Evolutionary conservation across 441 rosid genomes (phyloP).

Genomic region (Brassica balearica): DNA sequence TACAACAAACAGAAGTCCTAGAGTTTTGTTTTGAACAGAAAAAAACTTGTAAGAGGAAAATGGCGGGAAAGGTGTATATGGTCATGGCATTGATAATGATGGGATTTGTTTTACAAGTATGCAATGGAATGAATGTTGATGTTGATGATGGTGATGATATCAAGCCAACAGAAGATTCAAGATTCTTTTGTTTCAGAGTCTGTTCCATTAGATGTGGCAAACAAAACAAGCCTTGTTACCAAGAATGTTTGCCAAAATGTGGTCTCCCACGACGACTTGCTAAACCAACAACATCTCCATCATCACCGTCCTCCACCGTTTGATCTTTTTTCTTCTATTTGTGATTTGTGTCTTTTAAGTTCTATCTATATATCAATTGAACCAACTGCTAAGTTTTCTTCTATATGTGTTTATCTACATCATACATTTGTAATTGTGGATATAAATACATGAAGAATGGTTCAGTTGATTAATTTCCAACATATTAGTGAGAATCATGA

Average conservation of each 20-base stretch:
- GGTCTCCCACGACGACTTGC: slow-evolving; percentile 24
- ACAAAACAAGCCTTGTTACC: slow-evolving; percentile 35
- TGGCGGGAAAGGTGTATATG: too few species aligned
- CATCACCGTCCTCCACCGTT: slow-evolving; percentile 4
- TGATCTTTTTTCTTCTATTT: not conserved
- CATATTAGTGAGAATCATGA: too few species aligned
- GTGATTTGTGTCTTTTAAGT: too few species aligned
- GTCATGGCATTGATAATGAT: too few species aligned
- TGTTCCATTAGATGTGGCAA: slow-evolving; percentile 37
- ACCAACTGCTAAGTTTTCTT: not conserved
- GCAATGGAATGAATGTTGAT: not conserved
- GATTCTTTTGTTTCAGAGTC: slow-evolving; percentile 24
- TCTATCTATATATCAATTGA: not conserved
- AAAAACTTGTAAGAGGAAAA: too few species aligned
- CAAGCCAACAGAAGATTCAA: not conserved
- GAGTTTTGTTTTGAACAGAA: too few species aligned
- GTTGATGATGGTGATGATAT: not conserved
- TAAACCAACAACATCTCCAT: not conserved
- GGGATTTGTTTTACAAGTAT: too few species aligned
- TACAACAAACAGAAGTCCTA: too few species aligned
- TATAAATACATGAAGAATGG: too few species aligned
- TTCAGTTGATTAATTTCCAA: too few species aligned
- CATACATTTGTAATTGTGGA: too few species aligned
- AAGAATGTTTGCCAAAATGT: slow-evolving; percentile 32
- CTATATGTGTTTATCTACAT: too few species aligned